Base-by-base conservation (phyloP, 345 rosid genomes). In the Syzygium aromaticum region DNA sequence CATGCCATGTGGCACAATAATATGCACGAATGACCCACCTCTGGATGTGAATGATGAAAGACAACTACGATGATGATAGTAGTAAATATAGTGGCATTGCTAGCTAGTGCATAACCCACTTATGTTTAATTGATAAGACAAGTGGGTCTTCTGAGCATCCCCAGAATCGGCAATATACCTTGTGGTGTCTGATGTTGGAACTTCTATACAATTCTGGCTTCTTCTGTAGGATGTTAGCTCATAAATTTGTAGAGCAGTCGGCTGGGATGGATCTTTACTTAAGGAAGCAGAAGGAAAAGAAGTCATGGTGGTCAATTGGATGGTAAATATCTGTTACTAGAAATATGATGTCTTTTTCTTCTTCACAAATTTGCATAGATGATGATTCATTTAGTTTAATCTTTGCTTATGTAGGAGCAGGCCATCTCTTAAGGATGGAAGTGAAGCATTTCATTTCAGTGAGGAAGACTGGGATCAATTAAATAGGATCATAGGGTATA, bases 231-330 rank as follows among this genome's bases (percentile, higher is more conserved):
- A 98, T 96, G 99, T 88, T 96, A 92, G 99, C 99, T 49, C 99
- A 95, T 93, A 98, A 95, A 91, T 95, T 96, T 91, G 98, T 98
- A 88, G 93, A 95, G 90, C 90, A 89, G 87, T 95, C 98, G 17
- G 67, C 92, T 49, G 98, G 94, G 87, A 92, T 95, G 54, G 95
- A 92, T 88, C 88, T 89, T 86, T 54, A 90, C 86, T 86, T 61
- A 46, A 94, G 92, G 95, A 91, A 90, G 88, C 96, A 95, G 90
- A 93, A 94, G 91, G 90, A 94, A 88, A 94, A 94, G 89, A 91
- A 90, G 87, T 92, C 99, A 84, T 96, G 99, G 99, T 98, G 99
- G 99, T 95, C 99, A 23, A 90, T 95, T 90, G 99, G 98, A 89
- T 90, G 98, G 99, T 98, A 88, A 94, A 80, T 87, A 73, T 73